These are phyloP conservation scores for Alternaria rosae DNA, from an alignment of 2,329 filamentous ascomycete genomes.

Conservation along the genomic window DNA sequence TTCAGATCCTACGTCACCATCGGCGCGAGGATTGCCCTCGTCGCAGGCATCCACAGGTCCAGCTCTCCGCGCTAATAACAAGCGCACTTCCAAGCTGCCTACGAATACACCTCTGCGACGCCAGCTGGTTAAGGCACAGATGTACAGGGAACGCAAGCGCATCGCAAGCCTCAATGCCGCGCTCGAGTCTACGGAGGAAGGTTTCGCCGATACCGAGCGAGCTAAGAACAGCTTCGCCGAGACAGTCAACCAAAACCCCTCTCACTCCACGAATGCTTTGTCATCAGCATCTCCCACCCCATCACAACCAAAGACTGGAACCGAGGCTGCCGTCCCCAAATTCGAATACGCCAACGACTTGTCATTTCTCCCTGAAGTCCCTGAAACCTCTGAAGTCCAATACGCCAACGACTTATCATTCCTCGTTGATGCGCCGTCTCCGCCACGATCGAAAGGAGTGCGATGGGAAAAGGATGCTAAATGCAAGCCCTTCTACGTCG, in stretches of 20 bases:
- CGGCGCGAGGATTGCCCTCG: neutral
- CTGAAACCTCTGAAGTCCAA: conserved; percentile 1
- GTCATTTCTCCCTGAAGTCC: conserved; percentile 21
- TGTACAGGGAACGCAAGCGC: conserved; percentile 13
- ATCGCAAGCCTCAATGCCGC: neutral
- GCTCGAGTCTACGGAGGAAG: conserved; percentile 10
- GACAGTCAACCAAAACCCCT: conserved; percentile 15
- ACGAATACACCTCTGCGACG: conserved; percentile 17
- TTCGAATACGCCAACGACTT: conserved; percentile 23
- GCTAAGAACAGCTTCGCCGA: conserved; percentile 8
- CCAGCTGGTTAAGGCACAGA: conserved; percentile 17
- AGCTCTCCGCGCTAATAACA: neutral
- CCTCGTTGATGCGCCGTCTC: conserved; percentile 22
- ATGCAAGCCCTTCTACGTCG: conserved; percentile 27
- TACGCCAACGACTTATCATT: conserved; percentile 27
- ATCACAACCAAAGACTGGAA: neutral
- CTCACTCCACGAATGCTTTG: conserved; percentile 8
- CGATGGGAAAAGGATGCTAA: conserved; percentile 20
- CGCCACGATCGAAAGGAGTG: conserved; percentile 15
- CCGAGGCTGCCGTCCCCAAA: neutral
- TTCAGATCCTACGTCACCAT: neutral
- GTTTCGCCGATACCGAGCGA: conserved; percentile 12
- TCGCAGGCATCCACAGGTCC: neutral
- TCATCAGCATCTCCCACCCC: neutral
- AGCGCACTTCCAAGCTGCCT: neutral